phyloP scores from a whole-genome alignment of 2,329 filamentous ascomycete genomes.

The Colletotrichum neosansevieriae region DNA sequence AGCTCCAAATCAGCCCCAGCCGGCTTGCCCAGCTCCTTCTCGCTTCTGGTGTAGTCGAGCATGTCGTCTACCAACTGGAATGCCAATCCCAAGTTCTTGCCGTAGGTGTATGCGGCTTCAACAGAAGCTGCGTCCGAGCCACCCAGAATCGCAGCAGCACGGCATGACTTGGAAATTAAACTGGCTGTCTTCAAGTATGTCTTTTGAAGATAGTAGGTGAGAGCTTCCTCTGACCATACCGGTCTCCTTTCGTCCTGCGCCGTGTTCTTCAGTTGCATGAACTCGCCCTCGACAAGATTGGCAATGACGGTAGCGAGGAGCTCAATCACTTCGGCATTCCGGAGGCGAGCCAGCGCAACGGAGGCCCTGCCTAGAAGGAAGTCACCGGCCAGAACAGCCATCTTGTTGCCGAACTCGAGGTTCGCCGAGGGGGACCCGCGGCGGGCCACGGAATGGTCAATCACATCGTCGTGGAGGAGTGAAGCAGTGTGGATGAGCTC shows the following conservation, averaged over 20 bases:
- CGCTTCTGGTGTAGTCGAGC: constrained; percentile 93
- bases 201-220: constrained; percentile 96
- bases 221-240: constrained; percentile 86
- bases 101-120: constrained; percentile 91
- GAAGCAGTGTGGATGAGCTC: constrained; percentile 98
- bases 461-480: constrained; percentile 96
- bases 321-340: constrained; percentile 95
- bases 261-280: constrained; percentile 99
- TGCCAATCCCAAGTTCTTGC: constrained; percentile 91
- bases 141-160: constrained; percentile 88
- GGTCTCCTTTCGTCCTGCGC: constrained; percentile 87
- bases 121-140: constrained; percentile 82
- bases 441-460: constrained; percentile 89
- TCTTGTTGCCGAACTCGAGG: constrained; percentile 97
- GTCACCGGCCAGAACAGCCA: constrained; percentile 98
- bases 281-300: constrained; percentile 97
- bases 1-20: constrained; percentile 94
- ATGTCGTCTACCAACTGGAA: constrained; percentile 99
- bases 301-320: constrained; percentile 95
- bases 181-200: constrained; percentile 98
- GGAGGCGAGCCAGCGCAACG: constrained; percentile 88
- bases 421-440: constrained; percentile 91
- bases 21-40: constrained; percentile 90
- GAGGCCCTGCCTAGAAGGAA: constrained; percentile 94
- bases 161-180: constrained; percentile 95